A percentile compares a stretch with the other conserved stretches of the same genome.
phyloP scores from a whole-genome alignment of 768 basidiomycete species.

The Russula earlei region DNA sequence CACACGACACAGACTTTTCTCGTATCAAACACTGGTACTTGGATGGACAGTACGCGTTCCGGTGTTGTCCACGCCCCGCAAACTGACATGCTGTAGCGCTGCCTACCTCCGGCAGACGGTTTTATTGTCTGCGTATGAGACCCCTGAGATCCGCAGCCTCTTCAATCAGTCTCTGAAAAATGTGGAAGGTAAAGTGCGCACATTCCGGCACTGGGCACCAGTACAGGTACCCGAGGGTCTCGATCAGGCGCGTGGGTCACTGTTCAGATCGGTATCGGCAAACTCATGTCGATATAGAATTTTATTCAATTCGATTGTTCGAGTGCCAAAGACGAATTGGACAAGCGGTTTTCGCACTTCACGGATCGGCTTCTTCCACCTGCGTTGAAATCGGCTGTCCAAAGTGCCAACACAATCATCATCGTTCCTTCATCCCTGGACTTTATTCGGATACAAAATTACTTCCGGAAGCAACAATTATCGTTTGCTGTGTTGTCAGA shows the following conservation, averaged over 20 bases:
- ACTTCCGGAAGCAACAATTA: conserved; percentile 66
- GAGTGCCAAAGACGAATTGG: conserved; percentile 68
- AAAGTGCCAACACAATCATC: conserved; percentile 78
- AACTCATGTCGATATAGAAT: conserved; percentile 34
- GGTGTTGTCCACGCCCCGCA: not conserved
- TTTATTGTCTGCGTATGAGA: conserved; percentile 78
- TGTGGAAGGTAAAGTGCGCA: conserved; percentile 72
- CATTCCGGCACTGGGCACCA: conserved; percentile 60
- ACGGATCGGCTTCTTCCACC: conserved; percentile 80
- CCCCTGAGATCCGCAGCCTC: conserved; percentile 75
- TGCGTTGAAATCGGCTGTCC: conserved; percentile 86
- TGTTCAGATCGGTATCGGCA: not conserved
- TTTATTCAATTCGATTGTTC: conserved; percentile 67
- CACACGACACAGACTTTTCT: conserved; percentile 91
- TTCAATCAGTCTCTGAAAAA: conserved; percentile 74
- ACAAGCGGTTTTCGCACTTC: conserved; percentile 82
- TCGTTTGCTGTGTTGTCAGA: conserved; percentile 84
- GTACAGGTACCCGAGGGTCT: conserved; percentile 77
- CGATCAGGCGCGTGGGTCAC: conserved; percentile 47
- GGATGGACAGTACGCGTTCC: conserved; percentile 72
- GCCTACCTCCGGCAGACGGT: conserved; percentile 84
- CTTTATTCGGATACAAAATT: conserved; percentile 84
- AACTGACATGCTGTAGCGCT: conserved; percentile 41
- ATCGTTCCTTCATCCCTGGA: conserved; percentile 95
- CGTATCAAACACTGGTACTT: conserved; percentile 98